Evolutionary conservation across 2,329 filamentous ascomycete species (phyloP), one percentile per base, ranked within the genome.

Genomic region (Aurifilum marmelostoma): DNA sequence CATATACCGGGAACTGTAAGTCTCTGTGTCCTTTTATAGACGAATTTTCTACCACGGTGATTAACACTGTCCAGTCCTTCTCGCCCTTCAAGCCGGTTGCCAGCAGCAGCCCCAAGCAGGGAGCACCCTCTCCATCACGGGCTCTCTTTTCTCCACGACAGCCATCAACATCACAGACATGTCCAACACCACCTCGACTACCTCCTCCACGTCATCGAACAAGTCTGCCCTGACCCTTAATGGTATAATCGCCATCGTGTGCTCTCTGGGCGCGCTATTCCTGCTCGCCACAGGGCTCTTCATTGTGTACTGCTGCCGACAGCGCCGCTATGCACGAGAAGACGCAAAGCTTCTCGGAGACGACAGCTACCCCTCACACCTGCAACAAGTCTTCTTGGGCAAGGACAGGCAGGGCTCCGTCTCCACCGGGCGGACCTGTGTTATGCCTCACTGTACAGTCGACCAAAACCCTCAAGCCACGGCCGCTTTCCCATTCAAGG

Each of bases 211-310:
- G 34, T 60, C 56, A 29, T 41, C 62, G 4, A 9, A 60, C 66
- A 32, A 66, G 8, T n/a, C 56, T 2, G 65, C 32, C 11, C 80
- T 87, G 74, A 80, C 82, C 0, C 80, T 81, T 0, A 82, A 83
- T 2, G 83, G 83, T n/a, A 84, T 87, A 21, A 83, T 84, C 0
- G 86, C 86, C 24, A 88, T 89, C 60, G 80, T 79, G 0, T 75
- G 87, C 0, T 85, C 83, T 16, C 81, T 79, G 8, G 78, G 78
- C 0, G 76, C 85, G 0, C 73, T 83, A 1, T 74, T 87, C 3
- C 43, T 84, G 7, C 79, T 82, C 0, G 80, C 79, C 2, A 71
- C 77, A 0, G 80, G 75, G 2, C 78, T 88, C 0, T 82, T 88
- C 64, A 73, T 80, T 65, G 71, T 87, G 1, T 83, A 88, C 76